phyloP scores from a whole-genome alignment of 371 early-diverging fungal species.

The Mucor circinelloides region DNA sequence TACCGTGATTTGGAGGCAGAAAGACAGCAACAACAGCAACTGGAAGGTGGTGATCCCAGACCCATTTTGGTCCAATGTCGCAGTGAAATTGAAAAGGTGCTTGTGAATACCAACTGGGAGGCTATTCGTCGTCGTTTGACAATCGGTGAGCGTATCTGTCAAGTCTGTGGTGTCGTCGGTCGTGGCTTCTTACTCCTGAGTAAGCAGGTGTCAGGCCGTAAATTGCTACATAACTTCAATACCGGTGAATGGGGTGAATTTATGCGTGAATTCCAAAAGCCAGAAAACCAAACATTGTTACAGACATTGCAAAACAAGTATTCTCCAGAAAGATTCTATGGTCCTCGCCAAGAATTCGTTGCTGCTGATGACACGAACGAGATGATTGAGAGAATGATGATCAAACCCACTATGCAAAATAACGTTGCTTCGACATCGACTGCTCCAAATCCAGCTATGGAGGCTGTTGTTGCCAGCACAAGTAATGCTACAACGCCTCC shows the following conservation, averaged over 20 bases:
- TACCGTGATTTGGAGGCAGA: slow-evolving; percentile 48
- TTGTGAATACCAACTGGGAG: slow-evolving; percentile 56
- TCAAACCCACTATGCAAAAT: background rate
- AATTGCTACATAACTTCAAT: slow-evolving; percentile 53
- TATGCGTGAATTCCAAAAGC: slow-evolving; percentile 45
- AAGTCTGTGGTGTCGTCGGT: slow-evolving; percentile 42
- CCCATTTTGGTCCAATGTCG: slow-evolving; percentile 47
- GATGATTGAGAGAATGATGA: background rate
- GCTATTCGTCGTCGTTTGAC: slow-evolving; percentile 55
- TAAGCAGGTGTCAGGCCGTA: slow-evolving; percentile 54
- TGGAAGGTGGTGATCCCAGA: slow-evolving; percentile 34
- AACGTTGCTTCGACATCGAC: background rate
- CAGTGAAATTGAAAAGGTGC: slow-evolving; percentile 48
- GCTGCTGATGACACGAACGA: background rate
- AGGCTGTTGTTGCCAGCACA: background rate
- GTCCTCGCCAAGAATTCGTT: slow-evolving; percentile 18
- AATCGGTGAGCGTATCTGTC: slow-evolving; percentile 53
- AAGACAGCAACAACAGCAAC: slow-evolving; percentile 31
- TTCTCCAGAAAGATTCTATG: slow-evolving; percentile 40
- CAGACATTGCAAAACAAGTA: slow-evolving; percentile 44
- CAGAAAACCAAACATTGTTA: slow-evolving; percentile 38
- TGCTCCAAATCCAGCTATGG: background rate
- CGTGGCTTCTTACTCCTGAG: slow-evolving; percentile 49
- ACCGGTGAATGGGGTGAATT: slow-evolving; percentile 53
- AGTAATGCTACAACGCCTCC: background rate